phyloP scores from a whole-genome alignment of 495 filamentous ascomycete species.

The Cladorrhinum samala region DNA sequence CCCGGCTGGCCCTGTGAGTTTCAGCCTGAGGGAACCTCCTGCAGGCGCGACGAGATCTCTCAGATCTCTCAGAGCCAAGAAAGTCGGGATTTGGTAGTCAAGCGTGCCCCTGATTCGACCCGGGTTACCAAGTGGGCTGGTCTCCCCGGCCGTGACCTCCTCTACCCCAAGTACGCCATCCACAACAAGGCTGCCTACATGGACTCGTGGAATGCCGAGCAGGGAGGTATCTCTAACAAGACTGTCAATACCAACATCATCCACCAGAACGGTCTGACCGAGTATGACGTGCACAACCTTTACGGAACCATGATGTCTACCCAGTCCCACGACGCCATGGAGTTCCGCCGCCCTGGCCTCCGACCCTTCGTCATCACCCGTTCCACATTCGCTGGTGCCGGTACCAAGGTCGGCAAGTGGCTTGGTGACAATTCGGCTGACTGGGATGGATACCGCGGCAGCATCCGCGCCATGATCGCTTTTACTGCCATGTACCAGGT shows the following conservation, averaged over 20 bases:
- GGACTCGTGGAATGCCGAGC: conserved; percentile 41
- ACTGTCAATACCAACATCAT: conserved; percentile 71
- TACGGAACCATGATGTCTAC: conserved; percentile 84
- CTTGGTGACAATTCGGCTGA: conserved; percentile 73
- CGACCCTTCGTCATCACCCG: conserved; percentile 79
- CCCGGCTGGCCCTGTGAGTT: conserved; percentile 68
- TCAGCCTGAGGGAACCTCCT: conserved; percentile 49
- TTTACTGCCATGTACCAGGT: conserved; percentile 80
- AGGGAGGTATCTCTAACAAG: conserved; percentile 61
- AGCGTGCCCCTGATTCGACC: neutral
- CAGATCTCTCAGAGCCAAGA: no score
- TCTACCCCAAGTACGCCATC: conserved; percentile 70
- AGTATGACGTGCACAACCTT: conserved; percentile 80
- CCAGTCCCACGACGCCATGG: conserved; percentile 61
- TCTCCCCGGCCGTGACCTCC: conserved; percentile 57
- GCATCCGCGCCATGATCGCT: conserved; percentile 62
- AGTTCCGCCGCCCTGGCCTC: conserved; percentile 55
- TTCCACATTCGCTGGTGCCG: conserved; percentile 76
- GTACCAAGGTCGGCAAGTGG: conserved; percentile 76
- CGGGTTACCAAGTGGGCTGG: conserved; percentile 39
- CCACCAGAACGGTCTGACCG: conserved; percentile 62
- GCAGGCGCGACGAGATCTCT: conserved; percentile 12
- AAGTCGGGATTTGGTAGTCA: no score
- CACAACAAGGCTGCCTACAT: conserved; percentile 54
- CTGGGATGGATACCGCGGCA: conserved; percentile 67